Evolutionary conservation across 257 asterid species (phyloP), one percentile per base, ranked within the genome.

Genomic region (Buddleja alternifolia): DNA sequence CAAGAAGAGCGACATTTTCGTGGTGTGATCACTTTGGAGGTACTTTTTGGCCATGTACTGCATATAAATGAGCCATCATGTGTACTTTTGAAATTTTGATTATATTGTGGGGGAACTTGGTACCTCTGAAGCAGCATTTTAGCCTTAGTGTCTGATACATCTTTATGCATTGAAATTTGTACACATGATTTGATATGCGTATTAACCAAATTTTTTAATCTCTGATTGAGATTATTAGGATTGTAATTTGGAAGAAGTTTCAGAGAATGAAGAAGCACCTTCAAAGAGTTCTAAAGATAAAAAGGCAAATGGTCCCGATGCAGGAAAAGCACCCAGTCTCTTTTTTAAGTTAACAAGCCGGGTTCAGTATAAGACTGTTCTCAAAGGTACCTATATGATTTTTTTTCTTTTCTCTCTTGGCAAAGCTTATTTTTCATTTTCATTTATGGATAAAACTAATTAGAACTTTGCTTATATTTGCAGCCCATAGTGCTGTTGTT

Each of bases 1-100:
- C 97, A 88, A 82, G 99, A 93, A 79, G 99, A 93, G 76, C 83
- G 88, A 1, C 96, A 87, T 80, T 93, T 90, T 69, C 99, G 96
- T 71, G 99, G 99, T 66, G 97, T 88, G 60, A 83, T 93, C 60
- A 88, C 88, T 47, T 84, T 93, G 82, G 99, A 93, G 99, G 98
- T 88, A 78, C 63, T 36, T 60, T 16, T 16, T 56, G 32, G 40
- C 63, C 23, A 29, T 52, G 20, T 51, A 8, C 40, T 24, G 19
- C 54, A 60, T 41, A 40, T 60, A 4, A 47, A 44, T 40, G 48
- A 41, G 63, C 50, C 47, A 21, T 44, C 57, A 19, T 19, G 64
- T 29, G 29, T 24, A 40, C 51, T 59, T 14, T 59, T 34, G 9
- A 24, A 29, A n/a, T 11, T 46, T 70, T 70, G 36, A 7, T 34